A percentile compares a stretch with the other conserved stretches of the same genome.
phyloP scores from a whole-genome alignment of 2,329 filamentous ascomycete genomes.

The Raffaelea deltoideospora region DNA sequence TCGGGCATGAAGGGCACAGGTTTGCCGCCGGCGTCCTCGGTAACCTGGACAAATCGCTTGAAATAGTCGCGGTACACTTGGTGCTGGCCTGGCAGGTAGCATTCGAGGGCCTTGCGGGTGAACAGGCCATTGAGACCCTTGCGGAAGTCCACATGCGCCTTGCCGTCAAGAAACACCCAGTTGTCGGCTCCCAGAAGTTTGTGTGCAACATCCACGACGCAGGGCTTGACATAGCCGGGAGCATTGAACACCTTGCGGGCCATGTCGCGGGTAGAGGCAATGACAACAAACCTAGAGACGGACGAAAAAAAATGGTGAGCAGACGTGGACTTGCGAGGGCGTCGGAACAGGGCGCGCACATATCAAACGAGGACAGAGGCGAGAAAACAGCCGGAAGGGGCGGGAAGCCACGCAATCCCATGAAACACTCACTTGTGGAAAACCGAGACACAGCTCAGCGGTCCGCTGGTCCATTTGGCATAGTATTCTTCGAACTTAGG shows the following conservation, averaged over 20 bases:
- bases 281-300: conserved; percentile 70
- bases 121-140: conserved; percentile 93
- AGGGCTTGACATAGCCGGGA: conserved; percentile 81
- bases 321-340: not conserved
- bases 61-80: conserved; percentile 85
- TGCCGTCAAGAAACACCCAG: conserved; percentile 96
- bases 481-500: conserved; percentile 87
- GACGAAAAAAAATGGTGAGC: not conserved
- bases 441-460: conserved; percentile 90
- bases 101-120: conserved; percentile 74
- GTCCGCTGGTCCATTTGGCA: conserved; percentile 81
- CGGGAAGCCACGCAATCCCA: too few relatives aligned
- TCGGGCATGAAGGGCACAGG: conserved; percentile 76
- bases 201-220: conserved; percentile 84
- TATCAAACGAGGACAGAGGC: too few relatives aligned
- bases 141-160: conserved; percentile 88
- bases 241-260: conserved; percentile 96
- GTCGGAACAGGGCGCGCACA: too few relatives aligned
- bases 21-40: conserved; percentile 54
- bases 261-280: conserved; percentile 88
- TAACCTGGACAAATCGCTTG: conserved; percentile 59
- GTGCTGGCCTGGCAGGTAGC: conserved; percentile 84
- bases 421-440: conserved; percentile 82
- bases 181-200: conserved; percentile 86
- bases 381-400: too few relatives aligned